These are phyloP conservation scores for Fragaria ananassa DNA, from an alignment of 306 rosid genomes.

Conservation along the genomic window DNA sequence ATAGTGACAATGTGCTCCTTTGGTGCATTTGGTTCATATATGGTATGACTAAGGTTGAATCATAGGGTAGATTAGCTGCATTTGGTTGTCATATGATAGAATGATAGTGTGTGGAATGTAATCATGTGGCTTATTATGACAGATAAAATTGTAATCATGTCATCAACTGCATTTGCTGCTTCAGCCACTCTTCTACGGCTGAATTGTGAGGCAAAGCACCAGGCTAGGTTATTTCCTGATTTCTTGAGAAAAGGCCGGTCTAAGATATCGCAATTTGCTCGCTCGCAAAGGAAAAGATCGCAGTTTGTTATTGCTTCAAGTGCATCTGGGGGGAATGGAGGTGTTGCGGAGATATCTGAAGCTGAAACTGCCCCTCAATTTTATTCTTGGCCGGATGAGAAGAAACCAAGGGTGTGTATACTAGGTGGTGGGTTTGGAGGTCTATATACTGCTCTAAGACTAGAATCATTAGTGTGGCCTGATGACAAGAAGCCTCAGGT, in stretches of 20 bases:
- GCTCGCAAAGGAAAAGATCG: conserved; percentile 32
- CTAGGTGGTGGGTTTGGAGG: conserved; percentile 99
- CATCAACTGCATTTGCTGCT: conserved; percentile 21
- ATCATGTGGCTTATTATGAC: background rate
- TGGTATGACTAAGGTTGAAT: background rate
- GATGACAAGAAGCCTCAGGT: conserved; percentile 79
- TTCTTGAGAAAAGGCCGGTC: conserved; percentile 29
- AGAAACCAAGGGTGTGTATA: conserved; percentile 85
- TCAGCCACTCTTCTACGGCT: conserved; percentile 40
- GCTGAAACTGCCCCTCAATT: conserved; percentile 37
- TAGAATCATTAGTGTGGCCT: conserved; percentile 87
- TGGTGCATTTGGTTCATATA: background rate
- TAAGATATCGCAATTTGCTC: conserved; percentile 26
- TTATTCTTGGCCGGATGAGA: conserved; percentile 63
- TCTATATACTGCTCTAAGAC: conserved; percentile 85
- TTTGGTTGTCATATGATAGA: background rate
- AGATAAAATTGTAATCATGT: conserved; percentile 9
- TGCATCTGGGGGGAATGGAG: conserved; percentile 32
- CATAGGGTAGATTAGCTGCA: background rate
- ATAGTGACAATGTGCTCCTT: background rate
- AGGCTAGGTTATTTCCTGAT: conserved; percentile 37
- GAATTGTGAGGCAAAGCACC: conserved; percentile 42
- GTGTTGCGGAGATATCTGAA: conserved; percentile 43
- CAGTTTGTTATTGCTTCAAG: conserved; percentile 42
- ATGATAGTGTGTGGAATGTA: background rate